Base-by-base conservation (phyloP, 768 basidiomycete genomes). In the Calocybe cyanea region DNA sequence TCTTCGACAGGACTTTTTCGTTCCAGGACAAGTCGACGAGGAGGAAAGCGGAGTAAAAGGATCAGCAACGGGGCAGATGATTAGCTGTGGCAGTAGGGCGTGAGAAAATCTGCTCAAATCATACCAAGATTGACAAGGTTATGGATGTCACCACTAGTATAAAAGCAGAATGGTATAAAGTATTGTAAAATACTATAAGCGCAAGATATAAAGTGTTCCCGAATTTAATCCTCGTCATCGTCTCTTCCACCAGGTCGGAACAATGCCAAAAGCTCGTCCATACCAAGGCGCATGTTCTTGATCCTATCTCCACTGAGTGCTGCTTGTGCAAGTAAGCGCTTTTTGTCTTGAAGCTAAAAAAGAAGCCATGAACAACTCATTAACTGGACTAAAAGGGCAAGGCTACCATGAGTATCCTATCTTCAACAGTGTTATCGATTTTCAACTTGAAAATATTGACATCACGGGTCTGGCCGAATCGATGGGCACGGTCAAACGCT, bases 391-490 rank as follows among this genome's bases (percentile, higher is more conserved):
- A 13, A 14, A 15, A 25, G 20, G 32, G 15, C 2, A 15, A 40
- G 20, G 57, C 68, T 47, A 88, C 87, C 55, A 68, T 70, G 25
- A 94, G 68, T 51, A 95, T 92, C 38, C 93, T 83, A 57, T 91
- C 82, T 58, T 95, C 93, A 7, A 96, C 88, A 1, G 91, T 92
- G 20, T 81, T 72, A 33, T 85, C 81, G 45, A 97, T 85, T 55
- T 85, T 91, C 23, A 98, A 77, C 66, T 92, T 92, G 71, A 81
- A 89, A 51, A 92, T 94, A 57, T 86, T 80, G 32, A 96, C 94
- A 50, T 86, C 78, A 20, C 84, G 80, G 38, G 72, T 86, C 66
- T 98, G 94, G 7, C 95, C 93, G 46, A 89, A 82, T 43, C 90
- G 84, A 72, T 94, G 92, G 5, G 87, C 83, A 41, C 92, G 83